Conservation (phyloP, 306 rosid species). For the Inga oerstediana region DNA sequence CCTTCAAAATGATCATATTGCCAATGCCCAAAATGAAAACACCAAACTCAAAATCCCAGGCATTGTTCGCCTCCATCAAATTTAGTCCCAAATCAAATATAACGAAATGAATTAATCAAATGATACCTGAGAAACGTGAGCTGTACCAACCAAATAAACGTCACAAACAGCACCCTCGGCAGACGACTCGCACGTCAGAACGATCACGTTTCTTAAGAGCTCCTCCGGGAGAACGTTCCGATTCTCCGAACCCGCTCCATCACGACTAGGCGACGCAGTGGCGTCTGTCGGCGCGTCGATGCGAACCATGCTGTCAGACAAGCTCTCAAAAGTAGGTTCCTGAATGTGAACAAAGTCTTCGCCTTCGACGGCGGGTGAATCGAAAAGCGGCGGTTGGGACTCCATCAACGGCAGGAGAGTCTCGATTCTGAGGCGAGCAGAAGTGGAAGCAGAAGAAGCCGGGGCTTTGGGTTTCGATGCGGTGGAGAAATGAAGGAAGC, state of each 20-base stretch:
- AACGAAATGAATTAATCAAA: background rate
- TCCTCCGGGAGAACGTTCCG: slow-evolving; percentile 67
- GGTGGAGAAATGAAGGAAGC: slow-evolving; percentile 40
- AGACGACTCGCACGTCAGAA: slow-evolving; percentile 74
- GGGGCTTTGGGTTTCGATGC: slow-evolving; percentile 3
- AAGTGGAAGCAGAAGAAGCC: slow-evolving; percentile 6
- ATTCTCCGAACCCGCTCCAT: slow-evolving; percentile 36
- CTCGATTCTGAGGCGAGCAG: slow-evolving; percentile 24
- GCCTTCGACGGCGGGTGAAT: slow-evolving; percentile 32
- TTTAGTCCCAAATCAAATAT: background rate
- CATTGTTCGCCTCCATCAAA: background rate
- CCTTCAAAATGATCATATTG: slow-evolving; percentile 4
- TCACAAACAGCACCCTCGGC: slow-evolving; percentile 72
- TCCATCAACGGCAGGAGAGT: slow-evolving; percentile 56
- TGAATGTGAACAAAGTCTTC: slow-evolving; percentile 81
- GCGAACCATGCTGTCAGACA: slow-evolving; percentile 74
- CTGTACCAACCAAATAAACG: slow-evolving; percentile 87
- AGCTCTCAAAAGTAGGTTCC: slow-evolving; percentile 60
- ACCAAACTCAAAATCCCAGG: background rate
- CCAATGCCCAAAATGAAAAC: slow-evolving; percentile 17
- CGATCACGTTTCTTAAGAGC: slow-evolving; percentile 64
- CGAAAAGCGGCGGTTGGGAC: slow-evolving; percentile 43
- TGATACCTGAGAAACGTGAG: slow-evolving; percentile 84
- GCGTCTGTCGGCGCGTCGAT: slow-evolving; percentile 53
- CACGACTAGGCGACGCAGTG: slow-evolving; percentile 23